phyloP scores from a whole-genome alignment of 2,329 filamentous ascomycete genomes.

The Diaporthe destruens region DNA sequence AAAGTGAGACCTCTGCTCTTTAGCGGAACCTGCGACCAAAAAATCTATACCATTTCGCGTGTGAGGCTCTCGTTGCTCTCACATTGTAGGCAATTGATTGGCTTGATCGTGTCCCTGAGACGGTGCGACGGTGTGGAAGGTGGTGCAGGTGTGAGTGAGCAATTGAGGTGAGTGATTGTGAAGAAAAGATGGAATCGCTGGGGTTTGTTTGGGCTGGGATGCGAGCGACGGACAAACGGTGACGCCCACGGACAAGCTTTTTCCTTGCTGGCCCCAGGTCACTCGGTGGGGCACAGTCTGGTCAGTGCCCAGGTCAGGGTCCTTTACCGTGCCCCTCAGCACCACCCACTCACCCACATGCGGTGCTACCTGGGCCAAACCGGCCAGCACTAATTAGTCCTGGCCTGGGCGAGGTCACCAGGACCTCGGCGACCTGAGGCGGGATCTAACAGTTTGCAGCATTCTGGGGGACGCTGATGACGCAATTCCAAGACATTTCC shows the following conservation, averaged over 20 bases:
- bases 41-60: slow-evolving; percentile 16
- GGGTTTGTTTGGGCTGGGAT: neutral
- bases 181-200: neutral
- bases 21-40: neutral
- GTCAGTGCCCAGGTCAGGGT: slow-evolving; percentile 1
- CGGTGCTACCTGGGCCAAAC: neutral
- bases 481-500: neutral
- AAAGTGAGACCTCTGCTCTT: slow-evolving; percentile 9
- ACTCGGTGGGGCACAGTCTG: slow-evolving; percentile 15
- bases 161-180: too few species aligned
- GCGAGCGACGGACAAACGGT: neutral
- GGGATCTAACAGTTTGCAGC: slow-evolving; percentile 6
- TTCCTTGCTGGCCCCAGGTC: slow-evolving; percentile 30
- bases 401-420: neutral
- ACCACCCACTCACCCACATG: slow-evolving; percentile 6
- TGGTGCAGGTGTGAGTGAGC: neutral
- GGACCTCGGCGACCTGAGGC: neutral
- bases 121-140: slow-evolving; percentile 5
- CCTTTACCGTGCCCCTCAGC: neutral
- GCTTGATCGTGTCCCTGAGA: too few species aligned
- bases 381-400: neutral
- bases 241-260: slow-evolving; percentile 17
- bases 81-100: slow-evolving; percentile 25
- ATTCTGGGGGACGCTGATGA: slow-evolving; percentile 5
- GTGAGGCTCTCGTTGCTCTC: slow-evolving; percentile 9